Base-by-base conservation (phyloP, 176 grass and related monocot species). In the Cenchrus purpureus region DNA sequence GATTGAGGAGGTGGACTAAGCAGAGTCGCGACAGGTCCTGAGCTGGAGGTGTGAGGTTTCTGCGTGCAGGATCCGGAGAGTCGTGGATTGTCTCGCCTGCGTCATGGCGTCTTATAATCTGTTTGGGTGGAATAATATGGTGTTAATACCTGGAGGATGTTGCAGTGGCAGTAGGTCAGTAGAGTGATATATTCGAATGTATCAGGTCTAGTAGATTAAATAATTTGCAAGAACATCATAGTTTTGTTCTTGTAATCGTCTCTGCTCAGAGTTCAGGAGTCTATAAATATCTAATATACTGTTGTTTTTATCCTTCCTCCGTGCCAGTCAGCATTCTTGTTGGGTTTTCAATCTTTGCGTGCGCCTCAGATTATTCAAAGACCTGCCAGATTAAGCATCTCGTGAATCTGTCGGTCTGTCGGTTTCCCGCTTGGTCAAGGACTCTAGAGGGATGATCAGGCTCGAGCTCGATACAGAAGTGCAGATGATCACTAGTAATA, bases 1-100 rank as follows among this genome's bases (percentile, higher is more conserved):
- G 85, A 97, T 97, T 31, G 94, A 97, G 77, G 90, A 97, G 32
- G 94, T 97, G 22, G 92, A 97, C 79, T 97, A 78, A 94, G 79
- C 61, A 25, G 59, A 51, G 19, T 43, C 40, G 66, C 53, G 52
- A 5, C 25, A 71, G 4, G 64, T 84, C 22, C 8, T 74, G 34
- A 49, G 16, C 19, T 10, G 7, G 53, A 44, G n/a, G 4, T 34
- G 10, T 7, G 1, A 0, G 16, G 53, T 16, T 8, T 17, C 56
- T 25, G 52, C n/a, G 9, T 56, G 49, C 32, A 54, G 29, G 64
- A 55, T 10, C 31, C 4, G 54, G 54, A 2, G 44, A 29, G 20
- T 17, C 10, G 9, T 59, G 28, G 7, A 3, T 65, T 5, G 31
- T 86, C 67, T 43, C n/a, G 28, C 46, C 20, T 63, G 57, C 44